phyloP scores from a whole-genome alignment of 2,329 filamentous ascomycete genomes.

The Teratosphaeria gauchensis region DNA sequence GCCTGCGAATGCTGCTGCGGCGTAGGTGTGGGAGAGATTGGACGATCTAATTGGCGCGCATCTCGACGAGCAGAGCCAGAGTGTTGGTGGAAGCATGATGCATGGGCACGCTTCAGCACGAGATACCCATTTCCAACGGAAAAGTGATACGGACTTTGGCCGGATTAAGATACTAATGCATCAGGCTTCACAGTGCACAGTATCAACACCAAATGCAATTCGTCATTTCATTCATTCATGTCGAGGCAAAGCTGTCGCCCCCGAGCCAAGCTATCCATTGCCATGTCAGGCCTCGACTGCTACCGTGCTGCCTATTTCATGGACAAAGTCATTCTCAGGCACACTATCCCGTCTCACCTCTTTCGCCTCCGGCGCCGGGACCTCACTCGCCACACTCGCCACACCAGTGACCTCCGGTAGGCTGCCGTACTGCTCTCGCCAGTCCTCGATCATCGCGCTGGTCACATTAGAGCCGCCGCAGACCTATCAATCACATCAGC shows the following conservation, averaged over 20 bases:
- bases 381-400: constrained; percentile 9
- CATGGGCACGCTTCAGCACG: neutral
- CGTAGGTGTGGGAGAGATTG: neutral
- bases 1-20: constrained; percentile 1
- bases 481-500: constrained; percentile 27
- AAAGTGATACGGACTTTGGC: neutral
- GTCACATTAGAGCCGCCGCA: constrained; percentile 58
- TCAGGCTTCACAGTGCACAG: neutral
- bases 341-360: neutral
- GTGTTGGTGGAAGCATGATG: neutral
- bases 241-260: neutral
- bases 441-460: constrained; percentile 41
- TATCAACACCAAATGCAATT: neutral
- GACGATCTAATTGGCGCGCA: too few species aligned
- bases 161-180: neutral
- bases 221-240: too few species aligned
- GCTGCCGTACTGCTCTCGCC: constrained; percentile 32
- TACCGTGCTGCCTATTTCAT: neutral
- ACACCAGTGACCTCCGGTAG: constrained; percentile 9
- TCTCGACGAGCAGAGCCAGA: too few species aligned
- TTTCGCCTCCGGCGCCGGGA: constrained; percentile 2
- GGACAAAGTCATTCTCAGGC: neutral
- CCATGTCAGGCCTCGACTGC: neutral
- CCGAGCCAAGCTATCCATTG: neutral
- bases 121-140: neutral